Conservation (phyloP, 2,329 filamentous ascomycete genomes). For the Fusarium nurragi region DNA sequence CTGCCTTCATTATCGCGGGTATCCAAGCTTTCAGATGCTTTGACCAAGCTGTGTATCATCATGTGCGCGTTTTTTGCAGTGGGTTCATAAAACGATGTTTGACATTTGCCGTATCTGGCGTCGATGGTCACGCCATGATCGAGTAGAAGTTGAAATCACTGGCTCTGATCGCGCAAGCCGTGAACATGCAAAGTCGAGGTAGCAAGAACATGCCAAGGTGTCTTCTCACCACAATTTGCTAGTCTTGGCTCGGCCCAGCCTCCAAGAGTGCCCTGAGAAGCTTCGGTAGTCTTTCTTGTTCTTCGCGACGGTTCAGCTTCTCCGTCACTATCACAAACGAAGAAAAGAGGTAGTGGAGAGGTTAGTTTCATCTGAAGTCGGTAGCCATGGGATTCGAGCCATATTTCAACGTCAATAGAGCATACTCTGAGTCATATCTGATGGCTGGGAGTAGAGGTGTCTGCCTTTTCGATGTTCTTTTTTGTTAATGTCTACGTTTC, state of each 20-base stretch:
- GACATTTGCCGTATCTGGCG: conserved; percentile 11
- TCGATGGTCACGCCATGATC: conserved; percentile 14
- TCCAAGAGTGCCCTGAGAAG: conserved; percentile 13
- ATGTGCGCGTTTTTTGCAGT: background rate
- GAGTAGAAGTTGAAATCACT: background rate
- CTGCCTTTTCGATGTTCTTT: conserved; percentile 15
- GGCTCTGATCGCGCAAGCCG: background rate
- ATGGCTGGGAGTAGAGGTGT: conserved; percentile 32
- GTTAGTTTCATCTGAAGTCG: conserved; percentile 35
- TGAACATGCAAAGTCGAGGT: background rate
- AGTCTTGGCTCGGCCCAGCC: conserved; percentile 40
- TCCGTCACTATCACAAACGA: too few species aligned
- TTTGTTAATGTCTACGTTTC: conserved; percentile 40
- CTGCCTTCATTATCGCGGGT: conserved; percentile 11
- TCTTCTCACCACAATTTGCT: conserved; percentile 11
- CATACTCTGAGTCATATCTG: background rate
- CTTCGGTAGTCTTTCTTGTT: background rate
- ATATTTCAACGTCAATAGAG: conserved; percentile 30
- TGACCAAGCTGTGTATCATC: background rate
- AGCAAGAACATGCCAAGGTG: conserved; percentile 29
- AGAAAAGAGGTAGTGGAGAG: conserved; percentile 29
- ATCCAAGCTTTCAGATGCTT: conserved; percentile 4
- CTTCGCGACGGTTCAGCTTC: background rate
- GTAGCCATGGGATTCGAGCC: conserved; percentile 23
- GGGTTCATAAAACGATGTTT: conserved; percentile 14